Conservation (phyloP, 305 asterid genomes). For the Coffea humblotiana region DNA sequence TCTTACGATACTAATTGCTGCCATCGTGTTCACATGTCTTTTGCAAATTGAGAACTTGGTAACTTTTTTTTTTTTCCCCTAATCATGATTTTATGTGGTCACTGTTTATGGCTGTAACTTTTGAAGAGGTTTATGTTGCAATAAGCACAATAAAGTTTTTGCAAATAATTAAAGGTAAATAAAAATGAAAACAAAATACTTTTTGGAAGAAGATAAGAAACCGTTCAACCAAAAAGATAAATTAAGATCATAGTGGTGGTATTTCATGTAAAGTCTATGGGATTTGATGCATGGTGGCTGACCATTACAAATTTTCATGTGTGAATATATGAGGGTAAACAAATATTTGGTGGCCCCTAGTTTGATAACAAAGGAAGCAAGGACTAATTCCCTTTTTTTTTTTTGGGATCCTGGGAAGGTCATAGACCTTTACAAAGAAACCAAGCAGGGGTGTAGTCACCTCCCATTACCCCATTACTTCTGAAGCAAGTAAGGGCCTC, state of each 20-base stretch:
- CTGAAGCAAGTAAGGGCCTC: too few species aligned
- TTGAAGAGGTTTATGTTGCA: not conserved
- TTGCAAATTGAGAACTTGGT: not conserved
- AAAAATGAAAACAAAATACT: not conserved
- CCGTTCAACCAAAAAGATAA: not conserved
- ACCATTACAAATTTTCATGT: not conserved
- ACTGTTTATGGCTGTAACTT: not conserved
- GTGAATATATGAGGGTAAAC: not conserved
- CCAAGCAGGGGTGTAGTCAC: too few species aligned
- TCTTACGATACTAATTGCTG: too few species aligned
- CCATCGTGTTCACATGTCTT: not conserved
- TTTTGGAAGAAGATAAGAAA: not conserved
- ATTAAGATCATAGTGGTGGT: not conserved
- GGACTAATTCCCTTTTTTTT: too few species aligned
- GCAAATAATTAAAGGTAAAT: not conserved
- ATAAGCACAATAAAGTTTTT: not conserved
- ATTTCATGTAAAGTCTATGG: not conserved
- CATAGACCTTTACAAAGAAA: too few species aligned
- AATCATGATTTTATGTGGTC: not conserved
- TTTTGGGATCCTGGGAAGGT: too few species aligned
- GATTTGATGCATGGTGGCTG: not conserved
- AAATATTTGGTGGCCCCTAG: conserved; percentile 4
- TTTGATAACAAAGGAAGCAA: not conserved
- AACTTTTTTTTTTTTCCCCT: not conserved
- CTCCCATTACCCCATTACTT: too few species aligned